A percentile compares a stretch with the other conserved stretches of the same genome.
phyloP scores from a whole-genome alignment of 192 early-diverging fungal species.

The Coemansia sp. region DNA sequence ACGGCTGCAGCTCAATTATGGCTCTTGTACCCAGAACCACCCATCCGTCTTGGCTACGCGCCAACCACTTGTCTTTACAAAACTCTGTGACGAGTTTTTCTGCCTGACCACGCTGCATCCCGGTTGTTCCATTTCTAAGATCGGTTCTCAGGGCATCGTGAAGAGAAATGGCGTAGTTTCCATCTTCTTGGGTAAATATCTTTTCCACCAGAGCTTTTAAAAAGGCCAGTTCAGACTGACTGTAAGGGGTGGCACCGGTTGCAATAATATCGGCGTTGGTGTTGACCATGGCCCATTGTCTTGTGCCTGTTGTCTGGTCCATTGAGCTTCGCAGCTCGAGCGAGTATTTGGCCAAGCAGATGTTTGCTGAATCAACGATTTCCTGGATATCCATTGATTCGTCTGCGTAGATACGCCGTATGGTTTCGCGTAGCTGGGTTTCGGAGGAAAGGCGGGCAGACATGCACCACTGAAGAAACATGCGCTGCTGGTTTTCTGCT shows the following conservation, averaged over 20 bases:
- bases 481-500: constrained; percentile 8
- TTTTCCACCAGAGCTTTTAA: constrained; percentile 30
- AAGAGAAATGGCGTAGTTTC: constrained; percentile 33
- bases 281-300: constrained; percentile 34
- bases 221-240: constrained; percentile 15
- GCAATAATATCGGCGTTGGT: constrained; percentile 36
- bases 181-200: constrained; percentile 20
- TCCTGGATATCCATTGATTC: background rate
- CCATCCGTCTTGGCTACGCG: background rate
- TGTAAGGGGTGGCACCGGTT: constrained; percentile 25
- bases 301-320: constrained; percentile 23
- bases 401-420: constrained; percentile 17
- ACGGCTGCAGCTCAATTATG: constrained; percentile 39
- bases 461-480: constrained; percentile 52
- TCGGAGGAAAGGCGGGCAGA: constrained; percentile 33
- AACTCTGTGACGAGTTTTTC: constrained; percentile 18
- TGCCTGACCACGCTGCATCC: constrained; percentile 15
- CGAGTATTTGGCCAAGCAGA: constrained; percentile 15
- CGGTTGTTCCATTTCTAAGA: background rate
- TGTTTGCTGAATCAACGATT: constrained; percentile 20
- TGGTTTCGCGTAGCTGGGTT: constrained; percentile 7
- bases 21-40: constrained; percentile 26
- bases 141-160: constrained; percentile 24
- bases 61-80: constrained; percentile 30
- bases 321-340: constrained; percentile 40